These are phyloP conservation scores for Fusarium goolgardi DNA, from an alignment of 2,329 filamentous ascomycete genomes.

Conservation along the genomic window DNA sequence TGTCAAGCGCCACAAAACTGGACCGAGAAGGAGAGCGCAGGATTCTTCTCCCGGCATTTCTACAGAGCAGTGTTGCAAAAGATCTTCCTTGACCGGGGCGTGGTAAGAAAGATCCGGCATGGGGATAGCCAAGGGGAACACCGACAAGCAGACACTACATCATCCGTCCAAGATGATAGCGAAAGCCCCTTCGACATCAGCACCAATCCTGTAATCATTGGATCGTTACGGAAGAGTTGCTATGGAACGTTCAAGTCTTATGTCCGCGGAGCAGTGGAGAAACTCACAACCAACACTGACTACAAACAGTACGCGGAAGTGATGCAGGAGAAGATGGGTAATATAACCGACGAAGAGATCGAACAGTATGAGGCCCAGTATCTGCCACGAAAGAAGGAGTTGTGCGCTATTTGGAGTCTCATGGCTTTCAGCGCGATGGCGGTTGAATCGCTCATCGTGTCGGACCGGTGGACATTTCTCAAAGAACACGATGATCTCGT, in stretches of 20 bases:
- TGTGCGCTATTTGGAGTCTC: constrained; percentile 89
- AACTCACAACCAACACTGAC: constrained; percentile 70
- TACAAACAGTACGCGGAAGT: constrained; percentile 69
- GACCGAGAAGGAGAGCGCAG: constrained; percentile 81
- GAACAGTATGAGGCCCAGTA: constrained; percentile 75
- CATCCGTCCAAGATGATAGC: constrained; percentile 35
- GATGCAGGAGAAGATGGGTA: constrained; percentile 73
- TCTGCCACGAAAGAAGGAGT: constrained; percentile 75
- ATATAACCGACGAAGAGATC: constrained; percentile 81
- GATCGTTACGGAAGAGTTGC: constrained; percentile 81
- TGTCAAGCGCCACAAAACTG: constrained; percentile 96
- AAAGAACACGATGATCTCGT: constrained; percentile 79
- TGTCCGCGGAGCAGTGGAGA: constrained; percentile 81
- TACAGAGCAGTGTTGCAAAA: constrained; percentile 91
- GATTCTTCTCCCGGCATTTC: constrained; percentile 93
- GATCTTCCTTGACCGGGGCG: constrained; percentile 87
- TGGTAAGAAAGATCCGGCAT: constrained; percentile 72
- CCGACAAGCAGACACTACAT: constrained; percentile 23
- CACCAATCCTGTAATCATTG: constrained; percentile 86
- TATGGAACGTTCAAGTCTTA: constrained; percentile 82
- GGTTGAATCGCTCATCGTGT: constrained; percentile 89
- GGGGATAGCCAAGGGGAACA: constrained; percentile 46
- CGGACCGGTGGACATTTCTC: constrained; percentile 89
- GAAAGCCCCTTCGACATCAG: constrained; percentile 64
- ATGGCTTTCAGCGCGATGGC: constrained; percentile 96